Percentiles rank a stretch among this genome's conserved stretches.
Conservation (phyloP, 1,284 basidiomycete genomes). For the Peniophora sp. region DNA sequence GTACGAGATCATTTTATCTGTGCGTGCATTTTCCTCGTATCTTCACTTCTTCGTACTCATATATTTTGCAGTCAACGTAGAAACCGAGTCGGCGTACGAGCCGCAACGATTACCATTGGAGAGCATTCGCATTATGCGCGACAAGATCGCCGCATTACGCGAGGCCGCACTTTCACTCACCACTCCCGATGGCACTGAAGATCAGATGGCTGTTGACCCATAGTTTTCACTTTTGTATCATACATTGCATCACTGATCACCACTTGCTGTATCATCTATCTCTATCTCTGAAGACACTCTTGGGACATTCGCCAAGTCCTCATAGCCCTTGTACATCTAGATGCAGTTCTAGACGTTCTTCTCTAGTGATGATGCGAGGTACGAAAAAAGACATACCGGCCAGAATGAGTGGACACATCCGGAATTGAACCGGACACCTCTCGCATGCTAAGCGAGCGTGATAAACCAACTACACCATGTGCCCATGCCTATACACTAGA, state of each 20-base stretch:
- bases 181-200: background rate
- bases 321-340: too few relatives aligned
- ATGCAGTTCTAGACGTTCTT: too few relatives aligned
- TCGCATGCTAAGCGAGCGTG: constrained; percentile 2
- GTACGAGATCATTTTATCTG: constrained; percentile 94
- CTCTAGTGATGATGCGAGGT: too few relatives aligned
- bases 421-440: constrained; percentile 3
- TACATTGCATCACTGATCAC: background rate
- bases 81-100: constrained; percentile 84
- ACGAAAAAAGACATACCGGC: background rate
- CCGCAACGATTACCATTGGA: constrained; percentile 84
- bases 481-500: too few relatives aligned
- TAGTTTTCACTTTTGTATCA: background rate
- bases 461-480: constrained; percentile 3
- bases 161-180: constrained; percentile 51
- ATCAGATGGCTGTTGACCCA: background rate
- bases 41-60: background rate
- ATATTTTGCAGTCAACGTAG: constrained; percentile 64
- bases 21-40: constrained; percentile 29
- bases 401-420: background rate
- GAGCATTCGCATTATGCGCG: constrained; percentile 76
- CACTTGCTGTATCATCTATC: too few relatives aligned
- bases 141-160: constrained; percentile 64
- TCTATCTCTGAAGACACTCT: too few relatives aligned
- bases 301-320: too few relatives aligned